These are phyloP conservation scores for Cenococcum geophilum DNA, from an alignment of 495 filamentous ascomycete species.

Conservation along the genomic window DNA sequence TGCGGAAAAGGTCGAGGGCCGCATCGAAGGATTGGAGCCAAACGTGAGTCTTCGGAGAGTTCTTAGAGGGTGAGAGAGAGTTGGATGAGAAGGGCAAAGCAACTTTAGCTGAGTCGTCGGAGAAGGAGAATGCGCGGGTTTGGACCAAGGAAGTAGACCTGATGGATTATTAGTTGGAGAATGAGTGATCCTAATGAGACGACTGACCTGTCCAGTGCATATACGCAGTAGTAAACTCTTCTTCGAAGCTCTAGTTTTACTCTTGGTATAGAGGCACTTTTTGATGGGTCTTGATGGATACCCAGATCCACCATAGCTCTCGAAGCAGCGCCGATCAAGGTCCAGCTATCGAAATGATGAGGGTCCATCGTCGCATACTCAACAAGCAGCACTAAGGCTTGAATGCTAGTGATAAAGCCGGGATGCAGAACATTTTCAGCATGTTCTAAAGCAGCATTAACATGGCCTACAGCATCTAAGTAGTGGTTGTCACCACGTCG, in stretches of 20 bases:
- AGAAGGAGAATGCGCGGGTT: slow-evolving; percentile 79
- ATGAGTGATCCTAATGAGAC: slow-evolving; percentile 10
- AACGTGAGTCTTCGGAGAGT: slow-evolving; percentile 40
- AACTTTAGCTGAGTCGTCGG: slow-evolving; percentile 77
- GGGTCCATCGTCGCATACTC: slow-evolving; percentile 86
- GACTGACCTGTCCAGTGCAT: slow-evolving; percentile 72
- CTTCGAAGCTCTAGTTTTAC: slow-evolving; percentile 67
- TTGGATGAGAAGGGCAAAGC: slow-evolving; percentile 45
- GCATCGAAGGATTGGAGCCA: slow-evolving; percentile 40
- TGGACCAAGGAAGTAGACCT: slow-evolving; percentile 78
- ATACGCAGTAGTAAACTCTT: slow-evolving; percentile 78
- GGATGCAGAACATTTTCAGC: slow-evolving; percentile 76
- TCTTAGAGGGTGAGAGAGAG: slow-evolving; percentile 33
- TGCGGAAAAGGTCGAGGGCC: slow-evolving; percentile 58
- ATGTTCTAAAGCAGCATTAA: slow-evolving; percentile 63
- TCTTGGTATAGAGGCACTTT: slow-evolving; percentile 53
- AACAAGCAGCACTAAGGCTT: slow-evolving; percentile 76
- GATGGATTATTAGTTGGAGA: slow-evolving; percentile 14
- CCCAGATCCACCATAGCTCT: slow-evolving; percentile 81
- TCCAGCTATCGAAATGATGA: slow-evolving; percentile 83
- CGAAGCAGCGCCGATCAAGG: slow-evolving; percentile 78
- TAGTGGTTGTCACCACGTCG: slow-evolving; percentile 58
- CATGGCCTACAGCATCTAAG: slow-evolving; percentile 57
- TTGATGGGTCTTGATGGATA: slow-evolving; percentile 80
- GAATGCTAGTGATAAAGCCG: slow-evolving; percentile 73